Conservation (phyloP, 2,329 filamentous ascomycete genomes). For the Calonectria henricotiae region DNA sequence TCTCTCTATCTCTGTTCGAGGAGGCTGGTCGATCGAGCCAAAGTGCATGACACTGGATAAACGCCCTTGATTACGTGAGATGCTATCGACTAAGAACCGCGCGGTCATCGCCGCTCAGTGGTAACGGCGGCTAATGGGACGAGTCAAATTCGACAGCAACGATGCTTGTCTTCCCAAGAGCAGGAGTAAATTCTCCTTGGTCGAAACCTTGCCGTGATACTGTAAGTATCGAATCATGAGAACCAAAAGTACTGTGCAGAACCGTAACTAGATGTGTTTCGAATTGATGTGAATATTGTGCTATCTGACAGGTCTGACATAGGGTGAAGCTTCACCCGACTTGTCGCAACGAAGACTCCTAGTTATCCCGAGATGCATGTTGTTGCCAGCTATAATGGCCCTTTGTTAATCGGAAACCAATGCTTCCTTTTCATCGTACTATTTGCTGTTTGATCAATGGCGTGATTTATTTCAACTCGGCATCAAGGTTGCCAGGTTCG, state of each 20-base stretch:
- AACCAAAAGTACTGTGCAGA: conserved; percentile 8
- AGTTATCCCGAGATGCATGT: not conserved
- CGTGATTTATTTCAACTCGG: not conserved
- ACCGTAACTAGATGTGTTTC: not conserved
- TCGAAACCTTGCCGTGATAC: too few species aligned
- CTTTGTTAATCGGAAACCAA: not conserved
- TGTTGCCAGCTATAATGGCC: too few species aligned
- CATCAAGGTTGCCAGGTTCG: not conserved
- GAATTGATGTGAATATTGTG: conserved; percentile 18
- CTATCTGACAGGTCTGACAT: conserved; percentile 2
- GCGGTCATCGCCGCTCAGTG: not conserved
- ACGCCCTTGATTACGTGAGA: conserved; percentile 21
- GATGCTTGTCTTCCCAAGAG: not conserved
- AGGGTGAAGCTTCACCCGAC: not conserved
- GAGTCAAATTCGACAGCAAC: conserved; percentile 16
- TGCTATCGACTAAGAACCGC: not conserved
- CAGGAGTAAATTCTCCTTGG: not conserved
- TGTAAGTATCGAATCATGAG: not conserved
- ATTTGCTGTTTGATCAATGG: not conserved
- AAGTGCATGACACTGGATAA: conserved; percentile 12
- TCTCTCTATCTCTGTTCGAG: not conserved
- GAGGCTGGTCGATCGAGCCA: conserved; percentile 3
- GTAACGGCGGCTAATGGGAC: not conserved
- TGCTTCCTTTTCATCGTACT: conserved; percentile 9
- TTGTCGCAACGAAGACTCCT: not conserved